phyloP scores from a whole-genome alignment of 768 basidiomycete genomes.

The Amanita rubescens region DNA sequence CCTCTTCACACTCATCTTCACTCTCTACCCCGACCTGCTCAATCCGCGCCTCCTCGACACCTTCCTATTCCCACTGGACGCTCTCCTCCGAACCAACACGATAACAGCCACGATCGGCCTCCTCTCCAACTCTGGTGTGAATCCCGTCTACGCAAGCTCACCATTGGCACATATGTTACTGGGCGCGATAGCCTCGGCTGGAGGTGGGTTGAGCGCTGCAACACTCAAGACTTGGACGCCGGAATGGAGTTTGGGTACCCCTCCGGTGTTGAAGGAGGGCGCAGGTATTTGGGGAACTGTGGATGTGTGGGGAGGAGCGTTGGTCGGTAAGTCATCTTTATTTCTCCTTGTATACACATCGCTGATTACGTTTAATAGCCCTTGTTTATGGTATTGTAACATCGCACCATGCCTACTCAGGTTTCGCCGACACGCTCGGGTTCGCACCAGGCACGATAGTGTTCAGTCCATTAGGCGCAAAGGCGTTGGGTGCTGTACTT shows the following conservation, averaged over 20 bases:
- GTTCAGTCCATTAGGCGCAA: conserved; percentile 22
- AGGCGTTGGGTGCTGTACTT: conserved; percentile 24
- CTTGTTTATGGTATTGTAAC: conserved; percentile 24
- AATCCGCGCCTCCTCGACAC: conserved; percentile 31
- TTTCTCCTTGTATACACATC: background rate
- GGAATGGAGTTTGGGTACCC: conserved; percentile 39
- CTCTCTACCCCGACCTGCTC: conserved; percentile 14
- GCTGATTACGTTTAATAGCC: conserved; percentile 14
- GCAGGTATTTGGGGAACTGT: conserved; percentile 33
- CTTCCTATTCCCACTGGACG: conserved; percentile 43
- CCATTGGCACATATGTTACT: conserved; percentile 39
- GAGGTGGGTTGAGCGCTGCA: conserved; percentile 37
- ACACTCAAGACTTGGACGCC: conserved; percentile 37
- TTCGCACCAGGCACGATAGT: conserved; percentile 10
- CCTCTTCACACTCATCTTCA: conserved; percentile 33
- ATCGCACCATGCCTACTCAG: conserved; percentile 23
- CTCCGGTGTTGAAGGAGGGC: conserved; percentile 34
- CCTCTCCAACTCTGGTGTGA: conserved; percentile 24
- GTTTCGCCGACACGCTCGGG: conserved; percentile 13
- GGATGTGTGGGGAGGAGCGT: conserved; percentile 46
- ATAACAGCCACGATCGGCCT: conserved; percentile 29
- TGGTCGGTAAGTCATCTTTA: conserved; percentile 27
- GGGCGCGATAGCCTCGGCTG: conserved; percentile 39
- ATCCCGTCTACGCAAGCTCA: conserved; percentile 29
- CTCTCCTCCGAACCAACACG: conserved; percentile 36